Evolutionary conservation across 768 basidiomycete genomes (phyloP), one percentile per base, ranked within the genome.

Genomic region (Termitomyces titanicus): DNA sequence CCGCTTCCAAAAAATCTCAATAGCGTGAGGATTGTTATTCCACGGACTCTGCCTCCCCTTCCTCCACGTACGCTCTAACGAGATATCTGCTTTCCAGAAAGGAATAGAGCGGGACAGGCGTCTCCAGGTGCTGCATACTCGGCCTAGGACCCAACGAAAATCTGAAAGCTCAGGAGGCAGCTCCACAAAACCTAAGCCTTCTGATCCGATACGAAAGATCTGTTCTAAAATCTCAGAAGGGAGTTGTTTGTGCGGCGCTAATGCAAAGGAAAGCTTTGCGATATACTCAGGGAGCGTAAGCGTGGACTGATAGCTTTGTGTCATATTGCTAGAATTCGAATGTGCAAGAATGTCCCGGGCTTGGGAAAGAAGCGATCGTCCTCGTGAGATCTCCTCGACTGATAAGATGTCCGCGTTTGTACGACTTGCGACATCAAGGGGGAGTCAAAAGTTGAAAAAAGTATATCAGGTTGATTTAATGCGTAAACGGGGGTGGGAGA

Each of bases 131-230:
- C 42, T 43, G 15, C 42, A 43, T 24, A 43, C 42, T 2, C 42
- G 42, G 15, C 42, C 42, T 12, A 43, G 42, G 18, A 43, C 42
- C 42, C 42, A 43, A 2, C 20, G 42, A 25, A 11, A 43, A 2
- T 20, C 42, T 25, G 18, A 11, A 9, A 43, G 22, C 2, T 24
- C n/a, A 43, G 42, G 42, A 11, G 42, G 42, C 18, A 43, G 9
- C 22, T 24, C 20, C 27, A 29, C 37, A 18, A 1, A 6, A 20
- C 15, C 48, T 49, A 24, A 24, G 1, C 9, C 6, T 24, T 33
- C 44, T 34, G 48, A 55, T 25, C 34, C 49, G 47, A 10, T 45
- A 40, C 42, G 54, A 42, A 47, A 47, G 22, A 47, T 22, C 18
- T 34, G 29, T 33, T 47, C 46, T 4, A 47, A 10, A n/a, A 47